Percentiles rank a stretch among this genome's conserved stretches.
phyloP scores from a whole-genome alignment of 2,329 filamentous ascomycete genomes.

The Mycosphaerella arachidis region DNA sequence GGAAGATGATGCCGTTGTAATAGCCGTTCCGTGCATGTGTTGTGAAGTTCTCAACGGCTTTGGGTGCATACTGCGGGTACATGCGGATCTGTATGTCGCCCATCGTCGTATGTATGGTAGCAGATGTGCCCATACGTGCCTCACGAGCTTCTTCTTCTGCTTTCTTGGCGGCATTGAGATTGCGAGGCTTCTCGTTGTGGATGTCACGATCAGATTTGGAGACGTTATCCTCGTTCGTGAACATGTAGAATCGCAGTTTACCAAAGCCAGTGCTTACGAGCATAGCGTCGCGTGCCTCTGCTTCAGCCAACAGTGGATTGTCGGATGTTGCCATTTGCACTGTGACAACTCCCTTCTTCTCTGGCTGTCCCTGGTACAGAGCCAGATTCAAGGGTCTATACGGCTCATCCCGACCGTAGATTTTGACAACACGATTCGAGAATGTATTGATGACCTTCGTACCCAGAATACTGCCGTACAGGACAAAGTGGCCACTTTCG shows the following conservation, averaged over 20 bases:
- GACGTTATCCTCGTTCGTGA: constrained; percentile 82
- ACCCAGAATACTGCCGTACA: constrained; percentile 88
- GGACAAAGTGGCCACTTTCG: constrained; percentile 89
- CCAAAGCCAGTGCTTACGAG: constrained; percentile 76
- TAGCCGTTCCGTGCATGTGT: constrained; percentile 85
- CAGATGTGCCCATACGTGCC: constrained; percentile 69
- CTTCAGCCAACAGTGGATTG: constrained; percentile 89
- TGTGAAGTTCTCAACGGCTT: constrained; percentile 95
- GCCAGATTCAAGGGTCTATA: constrained; percentile 78
- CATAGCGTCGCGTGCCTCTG: constrained; percentile 85
- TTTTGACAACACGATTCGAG: constrained; percentile 85
- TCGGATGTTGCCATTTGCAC: constrained; percentile 94
- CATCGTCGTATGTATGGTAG: constrained; percentile 84
- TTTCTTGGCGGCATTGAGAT: constrained; percentile 48
- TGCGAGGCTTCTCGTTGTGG: constrained; percentile 86
- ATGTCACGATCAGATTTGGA: constrained; percentile 82
- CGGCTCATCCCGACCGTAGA: constrained; percentile 85
- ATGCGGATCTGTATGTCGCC: constrained; percentile 92
- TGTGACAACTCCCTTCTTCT: constrained; percentile 88
- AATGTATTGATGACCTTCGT: constrained; percentile 95
- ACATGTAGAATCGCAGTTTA: constrained; percentile 96
- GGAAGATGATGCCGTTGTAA: constrained; percentile 97
- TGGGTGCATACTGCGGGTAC: constrained; percentile 88
- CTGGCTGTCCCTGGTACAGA: constrained; percentile 90
- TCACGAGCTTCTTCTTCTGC: constrained; percentile 55